Conservation (phyloP, 129 eudicot genomes). For the Pittosporum tobira region DNA sequence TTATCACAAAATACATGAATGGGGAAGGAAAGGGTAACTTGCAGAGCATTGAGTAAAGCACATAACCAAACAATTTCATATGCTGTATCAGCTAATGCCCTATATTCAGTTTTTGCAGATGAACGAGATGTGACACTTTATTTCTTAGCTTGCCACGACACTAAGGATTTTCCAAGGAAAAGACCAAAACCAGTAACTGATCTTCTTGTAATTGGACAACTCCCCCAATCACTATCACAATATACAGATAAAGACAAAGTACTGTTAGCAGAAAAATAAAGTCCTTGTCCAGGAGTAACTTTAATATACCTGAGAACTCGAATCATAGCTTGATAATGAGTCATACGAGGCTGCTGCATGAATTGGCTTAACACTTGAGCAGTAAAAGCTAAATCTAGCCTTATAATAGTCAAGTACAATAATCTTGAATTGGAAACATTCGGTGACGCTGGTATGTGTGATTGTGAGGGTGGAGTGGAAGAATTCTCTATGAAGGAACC, state of each 20-base stretch:
- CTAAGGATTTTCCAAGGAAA: background rate
- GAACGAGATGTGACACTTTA: background rate
- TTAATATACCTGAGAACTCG: background rate
- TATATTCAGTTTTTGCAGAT: slow-evolving; percentile 5
- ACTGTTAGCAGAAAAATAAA: background rate
- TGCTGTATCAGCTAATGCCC: background rate
- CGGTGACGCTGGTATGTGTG: no score
- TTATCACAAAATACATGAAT: background rate
- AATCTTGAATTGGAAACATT: no score
- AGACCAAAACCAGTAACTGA: background rate
- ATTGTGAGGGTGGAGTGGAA: no score
- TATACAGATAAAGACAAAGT: background rate
- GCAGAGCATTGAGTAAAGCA: background rate
- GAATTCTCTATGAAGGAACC: no score
- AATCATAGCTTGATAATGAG: no score
- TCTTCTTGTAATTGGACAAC: background rate
- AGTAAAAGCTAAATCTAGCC: no score
- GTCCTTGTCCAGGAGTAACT: background rate
- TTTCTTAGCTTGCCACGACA: no score
- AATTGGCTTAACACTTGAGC: no score
- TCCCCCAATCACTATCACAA: background rate
- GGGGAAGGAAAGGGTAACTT: background rate
- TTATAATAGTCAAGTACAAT: no score
- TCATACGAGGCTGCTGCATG: no score
- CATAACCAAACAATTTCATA: background rate